These are phyloP conservation scores for Lagerstroemia speciosa DNA, from an alignment of 345 rosid genomes.

Conservation along the genomic window DNA sequence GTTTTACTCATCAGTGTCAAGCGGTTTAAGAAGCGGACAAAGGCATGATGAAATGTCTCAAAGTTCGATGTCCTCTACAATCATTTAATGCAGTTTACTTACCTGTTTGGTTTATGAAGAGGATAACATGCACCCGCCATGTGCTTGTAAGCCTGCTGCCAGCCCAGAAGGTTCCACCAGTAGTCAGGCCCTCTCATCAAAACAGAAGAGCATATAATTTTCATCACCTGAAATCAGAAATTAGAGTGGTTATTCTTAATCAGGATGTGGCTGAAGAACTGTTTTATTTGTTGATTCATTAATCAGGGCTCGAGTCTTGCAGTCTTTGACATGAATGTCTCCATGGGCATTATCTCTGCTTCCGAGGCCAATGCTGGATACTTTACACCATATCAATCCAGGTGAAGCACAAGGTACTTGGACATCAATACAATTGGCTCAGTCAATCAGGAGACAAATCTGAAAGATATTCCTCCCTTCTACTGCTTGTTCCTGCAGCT, in stretches of 20 bases:
- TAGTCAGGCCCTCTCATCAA: neutral
- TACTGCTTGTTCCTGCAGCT: conserved; percentile 26
- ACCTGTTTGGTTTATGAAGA: neutral
- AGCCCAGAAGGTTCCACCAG: neutral
- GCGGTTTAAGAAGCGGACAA: neutral
- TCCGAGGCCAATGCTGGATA: conserved; percentile 43
- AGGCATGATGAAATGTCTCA: neutral
- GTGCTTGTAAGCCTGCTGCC: neutral
- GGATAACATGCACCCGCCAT: neutral
- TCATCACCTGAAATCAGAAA: no score
- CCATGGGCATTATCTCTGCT: conserved; percentile 37
- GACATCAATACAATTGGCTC: conserved; percentile 12
- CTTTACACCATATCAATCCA: conserved; percentile 61
- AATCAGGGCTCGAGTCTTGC: conserved; percentile 48
- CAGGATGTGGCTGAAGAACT: neutral
- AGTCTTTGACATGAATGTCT: conserved; percentile 30
- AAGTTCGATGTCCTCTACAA: neutral
- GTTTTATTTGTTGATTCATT: conserved; percentile 10
- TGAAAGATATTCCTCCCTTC: conserved; percentile 6
- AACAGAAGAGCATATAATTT: no score
- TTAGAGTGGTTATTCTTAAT: neutral
- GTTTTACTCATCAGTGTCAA: neutral
- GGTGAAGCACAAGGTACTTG: conserved; percentile 54
- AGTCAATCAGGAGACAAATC: conserved; percentile 9
- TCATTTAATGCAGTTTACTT: neutral